Evolutionary conservation across 805 yeast species (phyloP).

Genomic region (Candida namnaoensis): DNA sequence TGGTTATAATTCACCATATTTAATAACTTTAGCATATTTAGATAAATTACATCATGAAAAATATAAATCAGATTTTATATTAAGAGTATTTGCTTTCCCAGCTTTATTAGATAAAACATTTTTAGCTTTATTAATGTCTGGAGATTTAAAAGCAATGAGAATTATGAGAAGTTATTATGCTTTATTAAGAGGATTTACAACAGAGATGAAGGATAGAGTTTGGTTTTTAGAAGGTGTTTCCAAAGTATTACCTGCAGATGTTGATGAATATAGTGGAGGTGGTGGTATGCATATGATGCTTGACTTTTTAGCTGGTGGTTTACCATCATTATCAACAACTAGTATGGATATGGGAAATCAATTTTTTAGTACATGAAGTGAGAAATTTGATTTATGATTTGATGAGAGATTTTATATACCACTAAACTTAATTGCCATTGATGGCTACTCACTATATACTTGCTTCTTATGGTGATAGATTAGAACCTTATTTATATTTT

Average conservation of each 20-base stretch:
- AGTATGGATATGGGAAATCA: slow-evolving; percentile 22
- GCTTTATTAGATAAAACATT: slow-evolving; percentile 81
- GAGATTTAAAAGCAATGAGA: slow-evolving; percentile 83
- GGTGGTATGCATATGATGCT: slow-evolving; percentile 92
- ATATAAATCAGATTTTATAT: slow-evolving; percentile 75
- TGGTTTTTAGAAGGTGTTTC: slow-evolving; percentile 95
- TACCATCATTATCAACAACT: slow-evolving; percentile 38
- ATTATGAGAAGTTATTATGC: slow-evolving; percentile 87
- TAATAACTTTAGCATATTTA: slow-evolving; percentile 78
- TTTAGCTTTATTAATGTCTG: slow-evolving; percentile 67
- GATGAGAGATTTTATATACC: no score
- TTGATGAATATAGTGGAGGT: slow-evolving; percentile 84
- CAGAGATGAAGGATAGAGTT: slow-evolving; percentile 80
- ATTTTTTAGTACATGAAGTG: slow-evolving; percentile 15
- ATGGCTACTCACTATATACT: no score
- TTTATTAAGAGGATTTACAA: slow-evolving; percentile 69
- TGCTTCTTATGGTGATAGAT: no score
- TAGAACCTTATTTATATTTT: no score
- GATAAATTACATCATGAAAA: slow-evolving; percentile 78
- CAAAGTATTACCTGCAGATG: slow-evolving; percentile 82
- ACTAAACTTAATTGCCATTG: no score
- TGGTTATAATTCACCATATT: slow-evolving; percentile 72
- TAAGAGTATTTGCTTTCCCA: slow-evolving; percentile 87
- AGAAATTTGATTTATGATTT: not conserved
- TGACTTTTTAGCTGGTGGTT: slow-evolving; percentile 71